Evolutionary conservation across 2,329 filamentous ascomycete species (phyloP).

Genomic region (Talaromyces sp.): DNA sequence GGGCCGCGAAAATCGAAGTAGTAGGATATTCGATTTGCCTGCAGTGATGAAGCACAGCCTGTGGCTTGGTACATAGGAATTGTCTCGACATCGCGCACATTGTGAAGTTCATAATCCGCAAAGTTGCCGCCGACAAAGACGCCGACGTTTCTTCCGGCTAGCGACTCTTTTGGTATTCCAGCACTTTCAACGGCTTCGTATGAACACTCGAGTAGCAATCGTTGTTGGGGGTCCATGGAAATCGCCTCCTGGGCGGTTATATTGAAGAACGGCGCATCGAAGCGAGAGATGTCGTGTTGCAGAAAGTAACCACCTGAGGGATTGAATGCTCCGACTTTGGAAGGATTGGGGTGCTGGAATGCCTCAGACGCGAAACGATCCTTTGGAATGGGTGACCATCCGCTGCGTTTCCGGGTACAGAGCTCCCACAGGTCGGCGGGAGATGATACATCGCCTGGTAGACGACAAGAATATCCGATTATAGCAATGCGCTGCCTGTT

Average conservation of each 20-base stretch:
- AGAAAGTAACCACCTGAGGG: slow-evolving; percentile 18
- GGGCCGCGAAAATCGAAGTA: slow-evolving; percentile 32
- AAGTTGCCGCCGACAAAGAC: slow-evolving; percentile 19
- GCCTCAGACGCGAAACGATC: slow-evolving; percentile 16
- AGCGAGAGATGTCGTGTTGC: slow-evolving; percentile 17
- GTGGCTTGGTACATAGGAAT: slow-evolving; percentile 21
- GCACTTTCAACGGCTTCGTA: slow-evolving; percentile 41
- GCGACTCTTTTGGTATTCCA: slow-evolving; percentile 25
- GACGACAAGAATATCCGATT: slow-evolving; percentile 21
- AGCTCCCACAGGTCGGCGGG: slow-evolving; percentile 21
- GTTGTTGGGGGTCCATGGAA: slow-evolving; percentile 24
- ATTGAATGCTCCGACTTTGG: slow-evolving; percentile 14
- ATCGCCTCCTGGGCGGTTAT: slow-evolving; percentile 22
- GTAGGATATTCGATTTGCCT: slow-evolving; percentile 32
- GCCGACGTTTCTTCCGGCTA: slow-evolving; percentile 26
- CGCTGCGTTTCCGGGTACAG: slow-evolving; percentile 22
- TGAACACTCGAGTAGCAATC: slow-evolving; percentile 22
- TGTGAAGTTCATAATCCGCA: slow-evolving; percentile 19
- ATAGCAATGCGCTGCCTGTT: slow-evolving; percentile 16
- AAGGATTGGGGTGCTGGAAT: slow-evolving; percentile 18
- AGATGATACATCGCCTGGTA: slow-evolving; percentile 19
- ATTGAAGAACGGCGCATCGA: slow-evolving; percentile 24
- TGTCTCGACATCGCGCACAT: slow-evolving; percentile 20
- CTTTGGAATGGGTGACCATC: slow-evolving; percentile 17
- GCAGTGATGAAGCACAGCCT: slow-evolving; percentile 18